phyloP scores from a whole-genome alignment of 192 early-diverging fungal species.

The Coemansia sp. region DNA sequence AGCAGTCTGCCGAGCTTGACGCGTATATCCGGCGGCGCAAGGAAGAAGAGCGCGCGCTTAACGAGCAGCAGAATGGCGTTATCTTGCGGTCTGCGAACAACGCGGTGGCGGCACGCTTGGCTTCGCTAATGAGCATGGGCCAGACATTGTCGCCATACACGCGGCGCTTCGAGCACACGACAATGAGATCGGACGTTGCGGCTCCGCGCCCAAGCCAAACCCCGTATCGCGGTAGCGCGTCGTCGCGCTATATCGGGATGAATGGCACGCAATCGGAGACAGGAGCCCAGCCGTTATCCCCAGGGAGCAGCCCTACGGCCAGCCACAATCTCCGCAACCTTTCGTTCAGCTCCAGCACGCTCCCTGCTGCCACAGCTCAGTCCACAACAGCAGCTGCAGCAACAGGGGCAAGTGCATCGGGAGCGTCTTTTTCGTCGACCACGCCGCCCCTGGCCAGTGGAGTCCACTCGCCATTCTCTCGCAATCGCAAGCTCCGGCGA shows the following conservation, averaged over 20 bases:
- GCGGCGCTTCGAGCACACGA: conserved; percentile 74
- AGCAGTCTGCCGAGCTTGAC: conserved; percentile 35
- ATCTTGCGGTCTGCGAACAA: conserved; percentile 73
- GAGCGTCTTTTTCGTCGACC: conserved; percentile 24
- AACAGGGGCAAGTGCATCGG: neutral
- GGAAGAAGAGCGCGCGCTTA: conserved; percentile 12
- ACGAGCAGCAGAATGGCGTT: conserved; percentile 48
- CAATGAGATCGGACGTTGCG: conserved; percentile 63
- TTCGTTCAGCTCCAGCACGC: conserved; percentile 21
- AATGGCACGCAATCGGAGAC: conserved; percentile 12
- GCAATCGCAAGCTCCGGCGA: conserved; percentile 44
- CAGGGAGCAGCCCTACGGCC: conserved; percentile 2
- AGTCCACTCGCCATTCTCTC: conserved; percentile 44
- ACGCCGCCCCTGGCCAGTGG: conserved; percentile 39
- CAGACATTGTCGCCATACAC: conserved; percentile 88
- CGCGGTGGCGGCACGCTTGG: conserved; percentile 82
- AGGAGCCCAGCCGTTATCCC: conserved; percentile 21
- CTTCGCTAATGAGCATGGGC: conserved; percentile 77
- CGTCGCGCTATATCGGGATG: conserved; percentile 5
- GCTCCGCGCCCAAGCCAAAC: conserved; percentile 24
- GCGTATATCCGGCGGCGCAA: conserved; percentile 17
- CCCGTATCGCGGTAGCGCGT: conserved; percentile 8
- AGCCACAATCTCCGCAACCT: conserved; percentile 12
- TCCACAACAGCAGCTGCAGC: conserved; percentile 4
- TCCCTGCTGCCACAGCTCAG: neutral